phyloP scores from a whole-genome alignment of 2,329 filamentous ascomycete species.

The Drechslerella coelobrocha region DNA sequence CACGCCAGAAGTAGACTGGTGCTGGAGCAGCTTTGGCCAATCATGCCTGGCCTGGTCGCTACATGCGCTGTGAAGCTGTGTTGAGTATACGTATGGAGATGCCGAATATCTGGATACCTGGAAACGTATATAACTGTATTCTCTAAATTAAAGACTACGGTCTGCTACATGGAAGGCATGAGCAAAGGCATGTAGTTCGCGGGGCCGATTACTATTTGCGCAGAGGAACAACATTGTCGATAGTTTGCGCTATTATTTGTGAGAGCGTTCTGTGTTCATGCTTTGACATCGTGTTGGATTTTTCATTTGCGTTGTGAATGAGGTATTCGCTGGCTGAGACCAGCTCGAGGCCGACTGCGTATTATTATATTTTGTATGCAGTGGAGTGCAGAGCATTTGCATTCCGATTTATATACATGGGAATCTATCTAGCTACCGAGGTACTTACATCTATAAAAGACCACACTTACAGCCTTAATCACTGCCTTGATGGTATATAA shows the following conservation, averaged over 20 bases:
- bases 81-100: not conserved
- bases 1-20: constrained; percentile 1
- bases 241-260: constrained; percentile 27
- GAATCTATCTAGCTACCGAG: not conserved
- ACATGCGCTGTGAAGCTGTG: not conserved
- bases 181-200: too few species aligned
- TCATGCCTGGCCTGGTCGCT: constrained; percentile 3
- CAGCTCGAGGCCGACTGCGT: not conserved
- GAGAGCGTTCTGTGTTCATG: constrained; percentile 10
- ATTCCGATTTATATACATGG: too few species aligned
- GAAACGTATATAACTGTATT: too few species aligned
- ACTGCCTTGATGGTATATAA: too few species aligned
- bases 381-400: too few species aligned
- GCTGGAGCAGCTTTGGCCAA: not conserved
- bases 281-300: constrained; percentile 14
- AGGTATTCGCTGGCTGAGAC: too few species aligned
- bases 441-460: too few species aligned
- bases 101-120: too few species aligned
- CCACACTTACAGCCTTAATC: too few species aligned
- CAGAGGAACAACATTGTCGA: constrained; percentile 14
- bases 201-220: not conserved
- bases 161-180: too few species aligned
- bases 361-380: too few species aligned
- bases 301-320: constrained; percentile 32
- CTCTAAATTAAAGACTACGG: too few species aligned